phyloP scores from a whole-genome alignment of 805 yeast genomes.

The Yamadazyma laniorum region DNA sequence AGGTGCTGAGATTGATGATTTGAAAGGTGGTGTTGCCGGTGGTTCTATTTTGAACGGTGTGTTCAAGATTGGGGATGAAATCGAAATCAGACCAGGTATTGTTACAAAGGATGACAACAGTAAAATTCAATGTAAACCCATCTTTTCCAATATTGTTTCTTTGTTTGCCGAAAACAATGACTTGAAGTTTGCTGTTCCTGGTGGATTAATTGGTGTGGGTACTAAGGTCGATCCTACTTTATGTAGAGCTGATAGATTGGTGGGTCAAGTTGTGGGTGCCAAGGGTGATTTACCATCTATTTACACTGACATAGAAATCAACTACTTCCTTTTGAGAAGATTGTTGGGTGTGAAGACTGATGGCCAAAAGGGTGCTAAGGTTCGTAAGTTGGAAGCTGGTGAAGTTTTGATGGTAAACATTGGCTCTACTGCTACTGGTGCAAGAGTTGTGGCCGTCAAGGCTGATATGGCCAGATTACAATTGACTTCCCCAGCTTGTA shows the following conservation, averaged over 20 bases:
- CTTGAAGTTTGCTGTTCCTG: slow-evolving; percentile 98
- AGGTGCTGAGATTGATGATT: slow-evolving; percentile 94
- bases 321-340: slow-evolving; percentile 94
- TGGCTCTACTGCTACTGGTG: slow-evolving; percentile 99
- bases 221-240: slow-evolving; percentile 97
- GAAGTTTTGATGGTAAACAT: slow-evolving; percentile 99
- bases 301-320: slow-evolving; percentile 95
- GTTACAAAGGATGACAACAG: slow-evolving; percentile 89
- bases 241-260: slow-evolving; percentile 98
- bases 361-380: slow-evolving; percentile 91
- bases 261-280: slow-evolving; percentile 98
- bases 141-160: slow-evolving; percentile 89
- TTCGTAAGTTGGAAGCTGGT: slow-evolving; percentile 87
- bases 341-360: slow-evolving; percentile 97
- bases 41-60: slow-evolving; percentile 98
- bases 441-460: slow-evolving; percentile 94
- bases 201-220: slow-evolving; percentile 99
- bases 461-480: slow-evolving; percentile 99
- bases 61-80: slow-evolving; percentile 94
- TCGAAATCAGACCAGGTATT: slow-evolving; percentile 98
- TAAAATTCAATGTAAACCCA: slow-evolving; percentile 92
- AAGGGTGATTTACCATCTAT: slow-evolving; percentile 94
- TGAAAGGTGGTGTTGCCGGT: slow-evolving; percentile 99
- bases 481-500: slow-evolving; percentile 97
- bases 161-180: slow-evolving; percentile 97